Base-by-base conservation (phyloP, 306 rosid species). In the Mimosa pudica region DNA sequence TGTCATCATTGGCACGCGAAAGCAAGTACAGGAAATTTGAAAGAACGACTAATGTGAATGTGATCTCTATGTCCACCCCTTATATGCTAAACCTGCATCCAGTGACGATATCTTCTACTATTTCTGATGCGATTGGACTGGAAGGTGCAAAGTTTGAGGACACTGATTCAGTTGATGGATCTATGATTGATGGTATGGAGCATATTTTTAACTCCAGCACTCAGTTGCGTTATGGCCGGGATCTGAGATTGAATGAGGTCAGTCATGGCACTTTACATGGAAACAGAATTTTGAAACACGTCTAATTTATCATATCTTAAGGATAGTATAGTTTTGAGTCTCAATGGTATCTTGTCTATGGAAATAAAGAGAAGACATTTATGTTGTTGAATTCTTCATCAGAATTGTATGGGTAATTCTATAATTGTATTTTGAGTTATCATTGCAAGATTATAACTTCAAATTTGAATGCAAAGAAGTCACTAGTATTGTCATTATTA, bases 171-270 rank as follows among this genome's bases (percentile, higher is more conserved):
- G 88, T 92, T 79, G 97, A 94, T 64, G 98, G 98, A 79, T 91
- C 94, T 75, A 86, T 69, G 86, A 85, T 87, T 41, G 97, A 94
- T 87, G 98, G 98, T 74, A 94, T 94, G 98, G 98, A 94, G 80
- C 98, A 94, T 85, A 94, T 94, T 71, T 94, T 94, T 85, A 94
- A 91, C 92, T 89, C 97, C 65, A 92, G 97, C 91, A 94, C 98
- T 68, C 98, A 92, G 82, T 83, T 94, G 89, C 97, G 91, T 16
- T 94, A 92, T 87, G 98, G 98, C 66, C 90, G 90, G 79, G 98
- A 94, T 89, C 89, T 94, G 82, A 89, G 97, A 73, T 86, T 94
- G 87, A 94, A 94, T 73, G 98, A 94, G 98, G 98, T 94, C 61
- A 81, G 85, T 76, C 82, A 66, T 81, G 72, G 77, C 49, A 48